Base-by-base conservation (phyloP, 2,329 filamentous ascomycete genomes). In the Sporothrix pseudoabietina region DNA sequence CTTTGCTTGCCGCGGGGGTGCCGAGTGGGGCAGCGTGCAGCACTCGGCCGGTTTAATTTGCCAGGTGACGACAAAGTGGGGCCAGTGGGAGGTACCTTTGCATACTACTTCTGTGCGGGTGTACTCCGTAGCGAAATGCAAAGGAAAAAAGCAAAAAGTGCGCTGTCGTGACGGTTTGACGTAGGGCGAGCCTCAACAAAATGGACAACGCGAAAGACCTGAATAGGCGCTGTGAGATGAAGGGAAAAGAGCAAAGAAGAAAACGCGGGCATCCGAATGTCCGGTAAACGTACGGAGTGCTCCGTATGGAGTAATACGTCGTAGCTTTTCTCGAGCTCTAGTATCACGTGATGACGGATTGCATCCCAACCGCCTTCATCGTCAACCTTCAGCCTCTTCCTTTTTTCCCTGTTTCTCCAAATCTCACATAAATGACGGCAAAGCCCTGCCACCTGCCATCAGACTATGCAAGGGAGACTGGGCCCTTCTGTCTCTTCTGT, bases 11-110 rank as follows among this genome's bases (percentile, higher is more conserved):
- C 35, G 68, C 32, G 68, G 68, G 47, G 52, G 22, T 22, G 22
- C 68, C 52, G 69, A 71, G 69, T 71, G 69, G 69, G 69, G 69
- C 39, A 16, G 35, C 22, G 54, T 71, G 39, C 14, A 57, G 52
- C 35, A 26, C 52, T 70, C 3, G 68, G 49, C 35, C 49, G 52
- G 61, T 71, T 71, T 71, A 71, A 71, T 71, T 71, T 47, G 69
- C 54, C 69, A 6, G 32, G 69, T 59, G 52, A 70, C n/a, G 52
- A 44, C 19, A 44, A 22, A 57, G 69, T 47, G 66, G 66, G 47
- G 54, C 35, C 6, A 2, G 4, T 9, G 12, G 6, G 1, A 39
- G 9, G 52, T 57, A 47, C 54, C 19, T 32, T 9, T 26, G 2
- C 26, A 14, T 3, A 16, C 6, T 26, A 16, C 26, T 4, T 19